Evolutionary conservation across 352 stramenopile genomes (phyloP), one percentile per base, ranked within the genome.

Genomic region (Globisporangium mamillatum): DNA sequence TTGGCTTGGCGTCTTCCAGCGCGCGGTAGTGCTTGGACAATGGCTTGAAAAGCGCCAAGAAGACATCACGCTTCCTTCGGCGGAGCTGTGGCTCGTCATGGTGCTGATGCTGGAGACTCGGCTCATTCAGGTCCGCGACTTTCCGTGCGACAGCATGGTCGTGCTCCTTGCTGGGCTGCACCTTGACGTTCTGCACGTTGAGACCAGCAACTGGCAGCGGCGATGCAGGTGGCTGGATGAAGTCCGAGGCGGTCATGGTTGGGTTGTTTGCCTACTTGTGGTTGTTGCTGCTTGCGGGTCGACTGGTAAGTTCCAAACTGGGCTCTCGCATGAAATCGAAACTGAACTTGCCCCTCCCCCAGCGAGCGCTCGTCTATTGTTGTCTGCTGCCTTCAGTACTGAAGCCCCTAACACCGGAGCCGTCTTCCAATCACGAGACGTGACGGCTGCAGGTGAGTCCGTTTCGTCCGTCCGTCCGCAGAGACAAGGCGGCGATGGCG

Each of bases 11-110:
- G 2, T 41, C 62, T 27, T 48, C 22, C 8, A 27, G 20, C 3
- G 4, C 16, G 44, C 5, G 44, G 18, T 50, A 38, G 24, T 60
- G 52, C 24, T 62, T 68, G 53, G 64, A 48, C 16, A 20, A 22
- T 7, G 46, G 48, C 55, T 63, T 64, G 29, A 69, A 69, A 20
- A 69, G n/a, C 38, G 64, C 64, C n/a, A 69, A 64, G 55, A 69
- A 69, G 38, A 54, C 22, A 27, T 69, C 64, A 20, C 64, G 56
- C 55, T 69, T 69, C 36, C 64, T 53, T 7, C 55, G 64, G 7
- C 64, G 64, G 8, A 18, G 38, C 34, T 48, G 64, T 22, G 54
- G n/a, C 16, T 41, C 32, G 8, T 50, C 50, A 12, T 60, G 18
- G 1, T 38, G 52, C 20, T 36, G 52, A 12, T 54, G 9, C 7